Evolutionary conservation across 2,329 filamentous ascomycete genomes (phyloP), one percentile per base, ranked within the genome.

Genomic region (Colletotrichum costaricense): DNA sequence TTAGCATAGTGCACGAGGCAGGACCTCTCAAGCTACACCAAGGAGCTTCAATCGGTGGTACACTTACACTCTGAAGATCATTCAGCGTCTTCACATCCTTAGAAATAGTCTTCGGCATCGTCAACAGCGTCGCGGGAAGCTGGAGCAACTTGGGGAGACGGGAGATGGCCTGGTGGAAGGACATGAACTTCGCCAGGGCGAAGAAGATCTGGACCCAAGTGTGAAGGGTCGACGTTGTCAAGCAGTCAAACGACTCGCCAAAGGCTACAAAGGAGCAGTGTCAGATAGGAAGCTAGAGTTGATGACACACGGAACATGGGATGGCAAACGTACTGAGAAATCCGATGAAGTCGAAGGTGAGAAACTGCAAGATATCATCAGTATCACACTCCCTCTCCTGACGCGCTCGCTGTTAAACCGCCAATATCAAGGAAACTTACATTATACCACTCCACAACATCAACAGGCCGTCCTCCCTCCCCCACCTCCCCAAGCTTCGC

Each of bases 401-500:
- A 7, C 5, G 12, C 11, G 14, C 38, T 7, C 38, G 14, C 5
- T 42, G 38, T 16, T 19, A 16, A 24, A 3, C 49, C 14, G 33
- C 11, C 6, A n/a, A 24, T 26, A 8, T 19, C 4, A 11, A 9
- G 4, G 9, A 19, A 14, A 62, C 65, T 38, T 30, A 54, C 42
- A 33, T 77, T 78, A 72, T 76, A 79, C 78, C 76, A 81, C 33
- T 69, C 54, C 0, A 72, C 69, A 7, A 80, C 73, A 55, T 81
- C 75, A 56, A 79, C 52, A 3, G 62, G n/a, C 49, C 69, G 64
- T 0, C 73, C 72, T 1, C 59, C 22, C 8, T 30, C 28, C 14
- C 65, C 30, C 4, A 81, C 77, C n/a, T 84, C 81, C 19, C 76
- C 76, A 55, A 87, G 73, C 49, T 79, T 80, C 14, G 76, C 62